Base-by-base conservation (phyloP, 2,329 filamentous ascomycete genomes). In the Ophiocordyceps camponoti-rufipedis region DNA sequence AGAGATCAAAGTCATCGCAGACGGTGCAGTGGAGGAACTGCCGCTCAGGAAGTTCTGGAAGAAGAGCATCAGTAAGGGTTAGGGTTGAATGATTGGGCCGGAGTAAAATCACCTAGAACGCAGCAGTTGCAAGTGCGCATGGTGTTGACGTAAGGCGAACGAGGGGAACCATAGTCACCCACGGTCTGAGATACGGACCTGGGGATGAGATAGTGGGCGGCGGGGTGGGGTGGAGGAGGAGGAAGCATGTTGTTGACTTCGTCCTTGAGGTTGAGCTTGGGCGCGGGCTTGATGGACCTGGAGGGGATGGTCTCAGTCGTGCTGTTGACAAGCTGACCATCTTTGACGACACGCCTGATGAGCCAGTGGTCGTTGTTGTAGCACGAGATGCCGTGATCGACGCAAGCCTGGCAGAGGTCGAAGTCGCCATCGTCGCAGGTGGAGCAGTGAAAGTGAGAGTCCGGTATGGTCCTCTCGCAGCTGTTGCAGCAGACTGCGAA, bases 401-500 rank as follows among this genome's bases (percentile, higher is more conserved):
- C 77, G 56, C 91, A 98, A 6, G 69, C 62, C 51, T 79, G 73
- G 70, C 93, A 98, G 29, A 98, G 75, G 58, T 98, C 91, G 56
- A 88, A 98, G 61, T 98, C 91, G 39, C 89, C 91, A 47, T 82
- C 77, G 51, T 96, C 86, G 59, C 91, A 98, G 47, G 83, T 85
- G 52, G 84, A 84, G 70, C 93, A 98, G 66, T 98, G 91, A 63
- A 85, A 98, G 64, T 98, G 89, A 44, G 78, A 75, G 54, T 86
- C 79, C 28, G 81, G 75, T 55, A 95, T 86, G 40, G 79, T 75
- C 49, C 69, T 70, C 53, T 86, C 82, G 63, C 91, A 98, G 59
- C 77, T 74, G 67, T 98, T 96, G 75, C 91, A 98, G 69, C 85
- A 94, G 41, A 98, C 87, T 12, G 84, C 83, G 63, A 88, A 94